Conservation (phyloP, 495 filamentous ascomycete species). For the Immersiella caudata region DNA sequence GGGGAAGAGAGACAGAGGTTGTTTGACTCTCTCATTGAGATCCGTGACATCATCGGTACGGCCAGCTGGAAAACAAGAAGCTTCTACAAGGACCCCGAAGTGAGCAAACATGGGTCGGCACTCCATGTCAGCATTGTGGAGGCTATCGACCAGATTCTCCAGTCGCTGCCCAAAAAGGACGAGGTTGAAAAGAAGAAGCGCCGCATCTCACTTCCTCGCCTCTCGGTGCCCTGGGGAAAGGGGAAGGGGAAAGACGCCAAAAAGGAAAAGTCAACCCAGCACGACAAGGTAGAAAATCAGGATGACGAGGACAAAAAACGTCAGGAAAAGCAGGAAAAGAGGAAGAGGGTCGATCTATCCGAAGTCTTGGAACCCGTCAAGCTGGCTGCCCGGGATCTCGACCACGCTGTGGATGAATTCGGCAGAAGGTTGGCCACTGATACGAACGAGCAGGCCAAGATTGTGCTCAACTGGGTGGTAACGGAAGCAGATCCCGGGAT, state of each 20-base stretch:
- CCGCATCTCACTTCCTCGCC: neutral
- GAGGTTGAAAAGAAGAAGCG: neutral
- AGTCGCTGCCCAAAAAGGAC: constrained; percentile 2
- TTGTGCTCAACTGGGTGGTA: constrained; percentile 4
- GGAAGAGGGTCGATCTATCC: neutral
- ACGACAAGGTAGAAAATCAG: neutral
- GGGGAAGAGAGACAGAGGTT: constrained; percentile 4
- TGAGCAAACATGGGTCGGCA: neutral
- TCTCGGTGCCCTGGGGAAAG: constrained; percentile 1
- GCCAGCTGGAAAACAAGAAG: constrained; percentile 9
- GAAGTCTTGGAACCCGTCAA: neutral
- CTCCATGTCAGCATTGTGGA: neutral
- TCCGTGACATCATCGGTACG: constrained; percentile 6
- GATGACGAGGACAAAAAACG: neutral
- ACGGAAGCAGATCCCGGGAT: neutral
- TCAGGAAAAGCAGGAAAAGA: neutral
- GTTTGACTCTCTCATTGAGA: constrained; percentile 1
- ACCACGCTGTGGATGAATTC: constrained; percentile 8
- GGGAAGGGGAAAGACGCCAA: neutral
- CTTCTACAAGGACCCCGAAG: constrained; percentile 1
- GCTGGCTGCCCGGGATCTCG: neutral
- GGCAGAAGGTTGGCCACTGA: neutral
- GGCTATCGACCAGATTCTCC: constrained; percentile 1
- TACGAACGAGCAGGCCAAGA: constrained; percentile 3
- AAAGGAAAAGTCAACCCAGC: neutral